Conservation (phyloP, 495 filamentous ascomycete genomes). For the Lasiosphaeriaceae sp. region DNA sequence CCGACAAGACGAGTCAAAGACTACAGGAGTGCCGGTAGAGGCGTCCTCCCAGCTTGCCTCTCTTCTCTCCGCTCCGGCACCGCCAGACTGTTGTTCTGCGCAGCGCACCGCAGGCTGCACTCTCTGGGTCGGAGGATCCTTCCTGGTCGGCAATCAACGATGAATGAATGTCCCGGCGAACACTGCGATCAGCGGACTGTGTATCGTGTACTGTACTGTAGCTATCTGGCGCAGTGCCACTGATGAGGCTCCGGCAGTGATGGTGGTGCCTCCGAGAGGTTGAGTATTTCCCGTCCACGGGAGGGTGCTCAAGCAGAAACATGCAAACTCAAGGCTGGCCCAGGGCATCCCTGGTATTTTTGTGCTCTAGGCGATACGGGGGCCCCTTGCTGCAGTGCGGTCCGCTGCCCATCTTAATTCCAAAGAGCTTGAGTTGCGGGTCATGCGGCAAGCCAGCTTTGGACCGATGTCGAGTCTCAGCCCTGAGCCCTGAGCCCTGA, state of each 20-base stretch:
- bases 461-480: neutral
- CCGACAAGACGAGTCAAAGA: neutral
- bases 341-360: neutral
- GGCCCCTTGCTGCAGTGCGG: slow-evolving; percentile 1
- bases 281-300: neutral
- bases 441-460: slow-evolving; percentile 8
- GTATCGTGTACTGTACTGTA: no score
- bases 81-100: no score
- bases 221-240: neutral
- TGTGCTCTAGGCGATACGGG: neutral
- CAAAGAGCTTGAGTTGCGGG: slow-evolving; percentile 7
- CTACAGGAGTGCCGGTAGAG: no score
- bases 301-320: slow-evolving; percentile 9
- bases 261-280: neutral
- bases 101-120: neutral
- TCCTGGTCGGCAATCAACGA: slow-evolving; percentile 10
- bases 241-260: slow-evolving; percentile 11
- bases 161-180: slow-evolving; percentile 9
- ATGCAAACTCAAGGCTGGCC: neutral
- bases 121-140: slow-evolving; percentile 9
- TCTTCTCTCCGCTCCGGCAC: no score
- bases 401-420: slow-evolving; percentile 8
- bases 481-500: neutral
- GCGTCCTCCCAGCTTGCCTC: no score
- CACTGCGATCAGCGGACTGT: slow-evolving; percentile 6